Base-by-base conservation (phyloP, 2,329 filamentous ascomycete species). In the Triangularia setosa region DNA sequence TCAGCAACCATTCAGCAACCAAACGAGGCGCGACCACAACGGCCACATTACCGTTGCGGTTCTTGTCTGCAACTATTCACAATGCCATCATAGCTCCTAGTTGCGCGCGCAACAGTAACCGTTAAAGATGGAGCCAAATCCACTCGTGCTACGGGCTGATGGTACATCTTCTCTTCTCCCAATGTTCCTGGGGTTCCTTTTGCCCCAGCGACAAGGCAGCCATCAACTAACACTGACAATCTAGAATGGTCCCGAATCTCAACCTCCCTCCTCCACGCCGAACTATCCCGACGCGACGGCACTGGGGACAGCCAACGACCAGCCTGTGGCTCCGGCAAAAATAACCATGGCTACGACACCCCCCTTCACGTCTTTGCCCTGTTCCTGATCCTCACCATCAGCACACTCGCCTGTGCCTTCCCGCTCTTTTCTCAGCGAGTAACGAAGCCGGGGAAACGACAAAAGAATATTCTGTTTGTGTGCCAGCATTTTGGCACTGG, bases 401-500 rank as follows among this genome's bases (percentile, higher is more conserved):
- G 86, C 76, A 86, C 83, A 1, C 70, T 85, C 84, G 87, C 87
- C 28, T 90, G 87, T 73, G 87, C 83, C 4, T 87, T 91, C 61
- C 89, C 89, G 1, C 78, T 91, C 33, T 76, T 91, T 62, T 88
- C 86, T 9, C 83, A 84, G 61, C 83, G 85, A 68, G 79, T 83
- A 40, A 84, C 83, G 40, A 81, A 82, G 58, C 67, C 64, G 44
- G 81, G 87, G 35, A 83, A 80, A 60, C 83, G 84, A 62, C 87
- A 88, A 60, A 82, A 81, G 67, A 81, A 76, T 23, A 81, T 90
- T 70, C 82, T 90, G 67, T 89, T 90, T 74, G 79, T 88, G 67
- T 88, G 87, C 71, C 86, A 90, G 68, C 90, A 92, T 77, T 90
- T 92, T 69, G 90, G 91, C 72, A 95, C 91, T 1, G 91, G 91